phyloP scores from a whole-genome alignment of 1,284 basidiomycete genomes.

The Pseudozyma flocculosa region DNA sequence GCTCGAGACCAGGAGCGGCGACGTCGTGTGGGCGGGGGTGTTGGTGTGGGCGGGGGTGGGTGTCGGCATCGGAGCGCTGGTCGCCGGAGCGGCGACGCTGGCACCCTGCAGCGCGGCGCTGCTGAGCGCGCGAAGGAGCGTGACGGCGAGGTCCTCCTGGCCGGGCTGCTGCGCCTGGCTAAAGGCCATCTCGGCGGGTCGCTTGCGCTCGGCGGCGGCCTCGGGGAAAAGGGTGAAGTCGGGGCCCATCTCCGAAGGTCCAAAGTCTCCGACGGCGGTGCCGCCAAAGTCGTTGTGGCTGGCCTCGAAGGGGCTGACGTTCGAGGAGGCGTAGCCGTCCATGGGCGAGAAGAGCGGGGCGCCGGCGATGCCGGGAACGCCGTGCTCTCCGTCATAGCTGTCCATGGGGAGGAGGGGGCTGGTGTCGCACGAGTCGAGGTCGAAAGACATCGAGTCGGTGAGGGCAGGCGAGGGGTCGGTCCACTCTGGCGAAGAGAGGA shows the following conservation, averaged over 20 bases:
- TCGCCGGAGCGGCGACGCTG: neutral
- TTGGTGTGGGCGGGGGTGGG: neutral
- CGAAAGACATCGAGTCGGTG: constrained; percentile 49
- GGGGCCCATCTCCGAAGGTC: constrained; percentile 23
- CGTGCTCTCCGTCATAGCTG: constrained; percentile 37
- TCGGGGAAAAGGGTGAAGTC: constrained; percentile 46
- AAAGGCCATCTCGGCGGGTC: constrained; percentile 40
- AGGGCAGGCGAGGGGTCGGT: constrained; percentile 52
- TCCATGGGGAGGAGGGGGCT: constrained; percentile 48
- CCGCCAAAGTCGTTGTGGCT: constrained; percentile 22
- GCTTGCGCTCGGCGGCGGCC: constrained; percentile 8
- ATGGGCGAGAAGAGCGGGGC: constrained; percentile 28
- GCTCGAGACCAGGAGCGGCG: neutral
- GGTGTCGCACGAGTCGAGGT: constrained; percentile 48
- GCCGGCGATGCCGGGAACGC: constrained; percentile 47
- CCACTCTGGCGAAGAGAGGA: constrained; percentile 47
- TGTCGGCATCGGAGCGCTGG: neutral
- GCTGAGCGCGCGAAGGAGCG: constrained; percentile 39
- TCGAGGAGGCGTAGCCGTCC: constrained; percentile 33
- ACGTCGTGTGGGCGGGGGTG: neutral
- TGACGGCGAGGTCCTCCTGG: constrained; percentile 29
- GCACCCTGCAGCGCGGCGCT: constrained; percentile 22
- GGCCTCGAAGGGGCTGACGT: constrained; percentile 34
- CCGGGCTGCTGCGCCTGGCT: constrained; percentile 33
- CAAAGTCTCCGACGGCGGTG: constrained; percentile 24